Evolutionary conservation across 305 asterid species (phyloP).

Genomic region (Fraxinus greggii): DNA sequence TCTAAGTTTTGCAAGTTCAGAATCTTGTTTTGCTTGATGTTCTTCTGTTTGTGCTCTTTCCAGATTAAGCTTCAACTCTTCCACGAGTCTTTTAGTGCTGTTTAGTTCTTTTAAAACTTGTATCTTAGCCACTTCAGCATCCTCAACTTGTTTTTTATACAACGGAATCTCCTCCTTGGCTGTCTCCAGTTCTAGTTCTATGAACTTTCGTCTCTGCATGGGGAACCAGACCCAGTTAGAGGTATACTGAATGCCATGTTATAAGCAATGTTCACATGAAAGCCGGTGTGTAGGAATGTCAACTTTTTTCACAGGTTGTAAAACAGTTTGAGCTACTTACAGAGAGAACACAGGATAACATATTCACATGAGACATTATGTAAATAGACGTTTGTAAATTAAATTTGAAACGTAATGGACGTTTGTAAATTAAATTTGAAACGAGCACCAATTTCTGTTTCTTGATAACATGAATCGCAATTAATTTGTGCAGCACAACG

Average conservation of each 20-base stretch:
- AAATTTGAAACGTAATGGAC: no score
- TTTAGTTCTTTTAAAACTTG: conserved; percentile 71
- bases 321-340: neutral
- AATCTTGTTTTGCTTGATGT: conserved; percentile 83
- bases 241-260: neutral
- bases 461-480: neutral
- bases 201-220: conserved; percentile 72
- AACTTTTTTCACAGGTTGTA: neutral
- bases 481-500: neutral
- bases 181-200: conserved; percentile 77
- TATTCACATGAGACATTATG: neutral
- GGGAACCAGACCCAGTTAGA: conserved; percentile 8
- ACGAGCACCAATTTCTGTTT: neutral
- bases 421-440: neutral
- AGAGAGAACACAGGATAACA: neutral
- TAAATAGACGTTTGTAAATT: neutral
- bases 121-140: conserved; percentile 70
- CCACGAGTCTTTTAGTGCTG: conserved; percentile 73
- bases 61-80: conserved; percentile 84
- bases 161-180: conserved; percentile 81
- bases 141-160: conserved; percentile 62
- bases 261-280: neutral
- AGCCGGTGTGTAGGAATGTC: neutral
- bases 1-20: conserved; percentile 87
- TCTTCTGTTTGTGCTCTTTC: conserved; percentile 90